Evolutionary conservation across 345 rosid genomes (phyloP), one percentile per base, ranked within the genome.

Genomic region (Eucalyptus pauciflora): DNA sequence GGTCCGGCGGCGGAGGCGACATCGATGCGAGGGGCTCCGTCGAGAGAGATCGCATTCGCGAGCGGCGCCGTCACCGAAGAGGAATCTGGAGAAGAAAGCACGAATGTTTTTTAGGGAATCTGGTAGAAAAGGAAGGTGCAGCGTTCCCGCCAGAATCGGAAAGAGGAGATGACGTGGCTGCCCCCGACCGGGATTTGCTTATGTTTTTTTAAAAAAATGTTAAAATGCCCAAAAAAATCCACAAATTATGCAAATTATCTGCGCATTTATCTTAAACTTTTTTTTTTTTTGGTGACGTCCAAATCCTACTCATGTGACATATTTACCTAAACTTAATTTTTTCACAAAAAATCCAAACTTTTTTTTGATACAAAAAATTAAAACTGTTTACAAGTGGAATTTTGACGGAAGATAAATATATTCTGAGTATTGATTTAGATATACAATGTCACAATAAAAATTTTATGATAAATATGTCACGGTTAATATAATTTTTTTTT

Each of bases 391-490:
- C 10, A 52, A 52, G 8, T 52, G 56, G 2, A 52, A 52, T 52
- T 52, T 52, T 52, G 1, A 52, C 7, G 9, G 2, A 52, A 52
- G 10, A 52, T 17, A 52, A 52, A 52, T 56, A 56, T 22, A 5
- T 56, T 22, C 22, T 1, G 27, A 2, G 0, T 56, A 4, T 2
- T 20, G 5, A 56, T 56, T 56, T 8, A 27, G 27, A 56, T 8
- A 56, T 56, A 56, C 0, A 3, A 2, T 56, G 62, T 56, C 62
- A 56, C 2, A 8, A 56, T 56, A 22, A 56, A 56, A 20, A 9
- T 0, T 4, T 22, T 24, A 56, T 3, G 25, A 56, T 2, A 56
- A 56, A 56, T 56, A 9, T 56, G 1, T 56, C 29, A 24, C 0
- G 4, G 29, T 56, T 56, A 24, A 56, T 56, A 24, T 56, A 56